Percentiles rank a stretch among this genome's conserved stretches.
Evolutionary conservation across 139 green algal genomes (phyloP).

Genomic region (Coccomyxa sp.): DNA sequence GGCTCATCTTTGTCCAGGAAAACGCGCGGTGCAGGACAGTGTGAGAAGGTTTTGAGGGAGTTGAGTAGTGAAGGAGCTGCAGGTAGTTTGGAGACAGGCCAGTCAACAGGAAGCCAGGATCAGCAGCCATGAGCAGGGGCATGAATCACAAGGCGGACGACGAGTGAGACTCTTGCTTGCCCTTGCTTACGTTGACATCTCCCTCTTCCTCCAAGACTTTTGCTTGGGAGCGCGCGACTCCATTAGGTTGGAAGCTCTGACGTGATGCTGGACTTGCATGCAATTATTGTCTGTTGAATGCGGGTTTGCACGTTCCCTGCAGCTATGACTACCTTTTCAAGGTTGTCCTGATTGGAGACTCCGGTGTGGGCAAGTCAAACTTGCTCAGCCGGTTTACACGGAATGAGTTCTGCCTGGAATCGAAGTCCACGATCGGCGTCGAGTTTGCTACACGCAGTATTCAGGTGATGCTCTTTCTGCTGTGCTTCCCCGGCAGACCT

Average conservation of each 20-base stretch:
- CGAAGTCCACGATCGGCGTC: constrained; percentile 98
- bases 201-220: no score
- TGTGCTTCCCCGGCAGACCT: neutral
- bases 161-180: constrained; percentile 37
- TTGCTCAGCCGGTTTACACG: constrained; percentile 95
- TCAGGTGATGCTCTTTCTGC: constrained; percentile 55
- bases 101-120: no score
- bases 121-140: neutral
- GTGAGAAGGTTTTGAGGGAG: no score
- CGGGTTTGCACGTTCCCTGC: constrained; percentile 16
- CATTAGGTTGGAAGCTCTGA: neutral
- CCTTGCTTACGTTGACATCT: neutral
- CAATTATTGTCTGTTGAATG: neutral
- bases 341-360: constrained; percentile 98
- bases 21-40: no score
- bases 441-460: constrained; percentile 99
- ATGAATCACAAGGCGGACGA: constrained; percentile 79
- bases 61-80: no score
- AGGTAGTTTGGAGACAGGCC: no score
- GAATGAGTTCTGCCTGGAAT: constrained; percentile 99
- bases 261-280: neutral
- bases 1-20: no score
- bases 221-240: no score
- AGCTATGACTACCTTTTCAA: constrained; percentile 99
- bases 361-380: constrained; percentile 98